phyloP scores from a whole-genome alignment of 768 basidiomycete species.

The Tylopilus rubrobrunneus region DNA sequence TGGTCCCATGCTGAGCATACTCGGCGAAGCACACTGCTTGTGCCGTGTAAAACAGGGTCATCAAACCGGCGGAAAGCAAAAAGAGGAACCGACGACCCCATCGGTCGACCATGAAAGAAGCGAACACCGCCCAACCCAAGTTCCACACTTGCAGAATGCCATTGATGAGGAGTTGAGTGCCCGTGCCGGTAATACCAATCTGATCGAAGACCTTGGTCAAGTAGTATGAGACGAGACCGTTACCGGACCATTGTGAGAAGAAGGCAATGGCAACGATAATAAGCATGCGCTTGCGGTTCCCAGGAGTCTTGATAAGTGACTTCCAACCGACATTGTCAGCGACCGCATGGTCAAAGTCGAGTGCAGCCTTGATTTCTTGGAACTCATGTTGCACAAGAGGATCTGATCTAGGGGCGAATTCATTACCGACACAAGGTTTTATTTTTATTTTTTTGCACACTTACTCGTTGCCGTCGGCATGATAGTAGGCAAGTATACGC shows the following conservation, averaged over 20 bases:
- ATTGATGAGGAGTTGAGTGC: slow-evolving; percentile 76
- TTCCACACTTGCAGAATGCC: slow-evolving; percentile 86
- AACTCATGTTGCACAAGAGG: slow-evolving; percentile 71
- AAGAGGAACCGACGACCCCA: slow-evolving; percentile 71
- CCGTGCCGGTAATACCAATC: slow-evolving; percentile 60
- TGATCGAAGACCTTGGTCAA: slow-evolving; percentile 66
- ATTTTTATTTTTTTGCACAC: slow-evolving; percentile 9
- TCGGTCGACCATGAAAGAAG: slow-evolving; percentile 59
- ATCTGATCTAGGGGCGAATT: slow-evolving; percentile 40
- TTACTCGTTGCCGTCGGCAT: slow-evolving; percentile 68
- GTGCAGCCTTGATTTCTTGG: slow-evolving; percentile 75
- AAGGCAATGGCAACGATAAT: slow-evolving; percentile 76
- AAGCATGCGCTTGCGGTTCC: slow-evolving; percentile 72
- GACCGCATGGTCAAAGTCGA: slow-evolving; percentile 62
- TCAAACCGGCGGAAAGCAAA: slow-evolving; percentile 53
- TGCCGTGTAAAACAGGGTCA: slow-evolving; percentile 62
- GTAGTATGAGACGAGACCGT: slow-evolving; percentile 83
- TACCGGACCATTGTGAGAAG: slow-evolving; percentile 86
- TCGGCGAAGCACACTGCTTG: slow-evolving; percentile 65
- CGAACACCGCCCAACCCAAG: slow-evolving; percentile 54
- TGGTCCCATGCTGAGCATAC: slow-evolving; percentile 41
- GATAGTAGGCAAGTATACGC: slow-evolving; percentile 73
- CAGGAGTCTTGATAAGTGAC: slow-evolving; percentile 59
- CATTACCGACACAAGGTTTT: neutral
- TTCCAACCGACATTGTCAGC: slow-evolving; percentile 63